A percentile compares a stretch with the other conserved stretches of the same genome.
These are phyloP conservation scores for Neoscytalidium dimidiatum DNA, from an alignment of 2,329 filamentous ascomycete species.

Conservation along the genomic window DNA sequence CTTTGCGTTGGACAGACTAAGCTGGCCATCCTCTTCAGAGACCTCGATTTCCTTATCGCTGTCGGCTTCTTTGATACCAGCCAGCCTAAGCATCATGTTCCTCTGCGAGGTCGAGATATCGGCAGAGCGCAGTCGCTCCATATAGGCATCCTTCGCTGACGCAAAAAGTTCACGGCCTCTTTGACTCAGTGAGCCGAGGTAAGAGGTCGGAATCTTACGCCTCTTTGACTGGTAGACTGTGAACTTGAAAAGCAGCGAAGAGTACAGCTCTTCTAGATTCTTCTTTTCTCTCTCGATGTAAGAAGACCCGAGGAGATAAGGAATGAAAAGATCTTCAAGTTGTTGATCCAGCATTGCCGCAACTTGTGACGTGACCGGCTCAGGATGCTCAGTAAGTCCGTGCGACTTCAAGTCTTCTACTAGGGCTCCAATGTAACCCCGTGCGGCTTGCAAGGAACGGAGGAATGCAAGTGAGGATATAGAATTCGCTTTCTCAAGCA, in stretches of 20 bases:
- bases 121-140: slow-evolving; percentile 83
- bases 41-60: slow-evolving; percentile 86
- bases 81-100: slow-evolving; percentile 84
- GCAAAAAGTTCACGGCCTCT: slow-evolving; percentile 86
- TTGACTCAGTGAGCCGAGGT: slow-evolving; percentile 89
- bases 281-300: slow-evolving; percentile 67
- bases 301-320: slow-evolving; percentile 65
- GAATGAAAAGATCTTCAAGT: slow-evolving; percentile 66
- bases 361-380: slow-evolving; percentile 84
- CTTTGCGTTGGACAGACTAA: slow-evolving; percentile 87
- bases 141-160: slow-evolving; percentile 86
- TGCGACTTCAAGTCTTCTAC: slow-evolving; percentile 94
- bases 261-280: slow-evolving; percentile 79
- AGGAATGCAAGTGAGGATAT: slow-evolving; percentile 92
- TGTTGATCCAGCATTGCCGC: slow-evolving; percentile 70
- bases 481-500: slow-evolving; percentile 89
- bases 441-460: slow-evolving; percentile 84
- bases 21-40: slow-evolving; percentile 80
- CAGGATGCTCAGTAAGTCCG: slow-evolving; percentile 91
- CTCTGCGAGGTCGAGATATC: slow-evolving; percentile 88
- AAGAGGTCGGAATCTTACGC: slow-evolving; percentile 86
- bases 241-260: slow-evolving; percentile 92
- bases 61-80: slow-evolving; percentile 74
- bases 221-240: slow-evolving; percentile 79
- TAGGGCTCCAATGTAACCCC: slow-evolving; percentile 81